Evolutionary conservation across 306 rosid species (phyloP).

Genomic region (Malus orientalis): DNA sequence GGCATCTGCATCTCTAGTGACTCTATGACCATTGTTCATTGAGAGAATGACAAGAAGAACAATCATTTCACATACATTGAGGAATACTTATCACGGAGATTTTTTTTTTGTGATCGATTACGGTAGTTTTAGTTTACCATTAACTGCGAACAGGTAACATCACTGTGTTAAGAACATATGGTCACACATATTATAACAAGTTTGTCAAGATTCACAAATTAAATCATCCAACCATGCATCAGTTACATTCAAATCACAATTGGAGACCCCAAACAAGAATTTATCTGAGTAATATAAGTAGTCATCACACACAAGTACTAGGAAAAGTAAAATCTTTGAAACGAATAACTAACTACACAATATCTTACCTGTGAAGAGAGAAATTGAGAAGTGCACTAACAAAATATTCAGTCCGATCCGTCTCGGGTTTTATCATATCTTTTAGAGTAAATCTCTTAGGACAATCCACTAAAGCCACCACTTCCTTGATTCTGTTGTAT

Average conservation of each 20-base stretch:
- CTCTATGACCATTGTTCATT: neutral
- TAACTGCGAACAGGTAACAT: neutral
- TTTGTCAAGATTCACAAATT: neutral
- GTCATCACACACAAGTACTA: neutral
- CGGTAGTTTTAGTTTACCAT: neutral
- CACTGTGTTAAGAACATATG: neutral
- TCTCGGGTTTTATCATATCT: constrained; percentile 60
- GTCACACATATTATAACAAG: neutral
- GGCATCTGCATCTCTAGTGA: no score
- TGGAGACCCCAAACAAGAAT: neutral
- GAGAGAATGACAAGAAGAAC: neutral
- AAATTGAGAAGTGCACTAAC: constrained; percentile 68
- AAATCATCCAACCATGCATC: neutral
- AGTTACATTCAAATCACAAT: neutral
- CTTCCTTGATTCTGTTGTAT: constrained; percentile 43
- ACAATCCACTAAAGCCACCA: constrained; percentile 42
- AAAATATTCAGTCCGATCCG: constrained; percentile 50
- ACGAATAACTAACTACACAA: neutral
- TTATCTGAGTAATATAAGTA: neutral
- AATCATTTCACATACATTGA: neutral
- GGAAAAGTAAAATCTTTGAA: neutral
- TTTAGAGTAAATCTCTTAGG: constrained; percentile 47
- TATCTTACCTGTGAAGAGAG: constrained; percentile 45
- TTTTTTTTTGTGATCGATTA: neutral
- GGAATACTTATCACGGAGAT: neutral